Percentiles rank a stretch among this genome's conserved stretches.
phyloP scores from a whole-genome alignment of 1,284 basidiomycete species.

The Coniferiporia weirii region DNA sequence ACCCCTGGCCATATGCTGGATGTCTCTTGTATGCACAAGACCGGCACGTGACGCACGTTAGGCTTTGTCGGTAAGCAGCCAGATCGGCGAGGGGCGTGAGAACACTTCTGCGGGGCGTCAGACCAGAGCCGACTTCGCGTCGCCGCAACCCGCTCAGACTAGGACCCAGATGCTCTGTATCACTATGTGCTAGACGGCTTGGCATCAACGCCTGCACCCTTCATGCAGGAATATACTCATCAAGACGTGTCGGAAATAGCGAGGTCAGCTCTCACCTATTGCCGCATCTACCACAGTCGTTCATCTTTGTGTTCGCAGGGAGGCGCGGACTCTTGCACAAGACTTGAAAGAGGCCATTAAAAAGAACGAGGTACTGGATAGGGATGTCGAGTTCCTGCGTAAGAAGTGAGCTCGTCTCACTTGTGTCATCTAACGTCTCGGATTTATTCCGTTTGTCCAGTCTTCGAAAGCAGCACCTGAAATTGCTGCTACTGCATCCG shows the following conservation, averaged over 20 bases:
- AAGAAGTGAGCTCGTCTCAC: constrained; percentile 57
- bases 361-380: constrained; percentile 71
- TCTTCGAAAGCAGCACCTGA: constrained; percentile 71
- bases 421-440: constrained; percentile 12
- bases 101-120: too few relatives aligned
- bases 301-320: constrained; percentile 35
- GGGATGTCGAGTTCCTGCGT: constrained; percentile 77
- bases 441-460: constrained; percentile 35
- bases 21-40: too few relatives aligned
- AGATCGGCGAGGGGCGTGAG: too few relatives aligned
- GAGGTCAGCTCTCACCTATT: constrained; percentile 3
- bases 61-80: too few relatives aligned
- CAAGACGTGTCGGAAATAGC: constrained; percentile 10
- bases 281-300: neutral
- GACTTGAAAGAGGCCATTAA: constrained; percentile 66
- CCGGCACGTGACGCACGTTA: too few relatives aligned
- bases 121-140: too few relatives aligned
- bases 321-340: constrained; percentile 65
- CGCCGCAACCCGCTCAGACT: too few relatives aligned
- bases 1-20: too few relatives aligned
- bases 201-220: constrained; percentile 1
- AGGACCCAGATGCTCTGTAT: neutral
- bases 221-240: constrained; percentile 10
- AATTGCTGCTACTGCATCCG: constrained; percentile 70
- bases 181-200: neutral